phyloP scores from a whole-genome alignment of 768 basidiomycete genomes.

The Rubroboletus pulcherrimus region DNA sequence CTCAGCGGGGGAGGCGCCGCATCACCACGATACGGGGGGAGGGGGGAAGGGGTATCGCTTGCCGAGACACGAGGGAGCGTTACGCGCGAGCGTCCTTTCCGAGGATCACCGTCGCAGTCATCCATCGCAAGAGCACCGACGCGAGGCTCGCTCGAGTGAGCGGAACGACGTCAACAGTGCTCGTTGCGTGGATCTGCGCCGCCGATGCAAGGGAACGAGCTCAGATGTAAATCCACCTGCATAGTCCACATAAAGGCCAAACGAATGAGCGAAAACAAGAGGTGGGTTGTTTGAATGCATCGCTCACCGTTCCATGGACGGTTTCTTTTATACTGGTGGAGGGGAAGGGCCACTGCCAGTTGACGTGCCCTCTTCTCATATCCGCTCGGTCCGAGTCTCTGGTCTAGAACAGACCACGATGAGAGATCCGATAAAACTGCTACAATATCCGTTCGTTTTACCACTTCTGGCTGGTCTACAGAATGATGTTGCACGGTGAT shows the following conservation, averaged over 20 bases:
- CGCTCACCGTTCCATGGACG: conserved; percentile 9
- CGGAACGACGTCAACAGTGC: conserved; percentile 22
- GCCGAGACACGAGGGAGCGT: conserved; percentile 12
- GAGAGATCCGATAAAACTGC: conserved; percentile 5
- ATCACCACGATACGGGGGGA: not conserved
- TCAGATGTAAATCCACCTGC: conserved; percentile 5
- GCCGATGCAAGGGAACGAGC: conserved; percentile 33
- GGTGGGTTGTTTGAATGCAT: conserved; percentile 1
- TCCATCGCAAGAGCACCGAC: conserved; percentile 67
- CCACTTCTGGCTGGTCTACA: conserved; percentile 2
- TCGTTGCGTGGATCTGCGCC: conserved; percentile 32
- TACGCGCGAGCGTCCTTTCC: conserved; percentile 22
- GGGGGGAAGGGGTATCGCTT: not conserved
- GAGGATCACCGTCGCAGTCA: conserved; percentile 66
- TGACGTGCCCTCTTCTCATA: not conserved
- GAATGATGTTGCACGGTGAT: not conserved
- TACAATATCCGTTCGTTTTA: not conserved
- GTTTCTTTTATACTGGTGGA: conserved; percentile 15
- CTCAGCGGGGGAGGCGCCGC: not conserved
- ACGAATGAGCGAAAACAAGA: conserved; percentile 1
- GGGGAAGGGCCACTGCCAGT: not conserved
- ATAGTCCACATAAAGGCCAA: not conserved
- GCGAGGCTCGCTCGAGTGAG: conserved; percentile 24
- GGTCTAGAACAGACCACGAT: conserved; percentile 2
- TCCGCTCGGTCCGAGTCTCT: conserved; percentile 1